Base-by-base conservation (phyloP, 352 stramenopile genomes). In the Thalassiosira delicatula region DNA sequence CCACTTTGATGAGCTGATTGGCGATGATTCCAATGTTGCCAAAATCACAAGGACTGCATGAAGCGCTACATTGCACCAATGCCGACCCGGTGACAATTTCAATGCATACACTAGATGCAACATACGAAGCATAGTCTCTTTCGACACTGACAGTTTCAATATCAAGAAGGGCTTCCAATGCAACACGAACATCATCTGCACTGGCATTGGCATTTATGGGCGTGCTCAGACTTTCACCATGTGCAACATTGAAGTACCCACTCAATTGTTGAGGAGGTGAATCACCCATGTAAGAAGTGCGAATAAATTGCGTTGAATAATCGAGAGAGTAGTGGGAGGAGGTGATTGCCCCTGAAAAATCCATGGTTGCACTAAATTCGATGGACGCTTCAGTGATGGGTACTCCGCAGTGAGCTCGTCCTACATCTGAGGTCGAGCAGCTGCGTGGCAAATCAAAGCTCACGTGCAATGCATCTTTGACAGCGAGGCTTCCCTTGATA, bases 211-310 rank as follows among this genome's bases (percentile, higher is more conserved):
- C 97, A 12, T 92, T 81, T 29, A 98, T 96, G 3, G 88, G 66
- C 19, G 44, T 70, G 0, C 94, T 98, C 7, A 63, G 77, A 62
- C 94, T 91, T 11, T 88, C 95, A 30, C 91, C 68, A 70, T 98
- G 97, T 2, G 65, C 70, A n/a, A 98, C 77, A 21, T 90, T 91
- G 75, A 98, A 98, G 5, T 89, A 94, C 0, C 96, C 96, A 72
- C 71, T 86, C 14, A 88, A 79, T 51, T 57, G 54, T 46, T 77
- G 40, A 19, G 37, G 17, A 72, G 62, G 67, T 23, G 27, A 23
- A 19, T 23, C 54, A 1, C 57, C 59, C 12, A 44, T 51, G 40
- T 76, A 79, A 56, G 77, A 78, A 62, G 74, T 85, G 5, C 71
- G 60, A 76, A 92, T 82, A 23, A 84, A 82, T 77, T 92, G 87